phyloP scores from a whole-genome alignment of 345 rosid genomes.

The Arabidopsis arenosa region DNA sequence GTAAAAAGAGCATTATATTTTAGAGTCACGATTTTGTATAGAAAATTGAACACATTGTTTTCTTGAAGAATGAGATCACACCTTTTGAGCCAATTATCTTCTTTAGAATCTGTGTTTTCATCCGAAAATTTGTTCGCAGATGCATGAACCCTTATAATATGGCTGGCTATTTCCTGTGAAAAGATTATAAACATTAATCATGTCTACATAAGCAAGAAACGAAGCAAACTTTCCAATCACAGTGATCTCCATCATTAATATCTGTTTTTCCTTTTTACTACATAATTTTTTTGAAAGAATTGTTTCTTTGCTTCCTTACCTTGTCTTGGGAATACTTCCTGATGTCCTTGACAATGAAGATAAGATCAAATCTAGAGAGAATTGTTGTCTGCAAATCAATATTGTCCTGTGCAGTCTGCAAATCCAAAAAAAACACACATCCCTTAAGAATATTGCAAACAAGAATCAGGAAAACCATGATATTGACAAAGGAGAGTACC shows the following conservation, averaged over 20 bases:
- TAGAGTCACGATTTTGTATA: constrained; percentile 27
- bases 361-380: constrained; percentile 94
- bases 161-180: constrained; percentile 86
- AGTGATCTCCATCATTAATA: not conserved
- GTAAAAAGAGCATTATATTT: constrained; percentile 28
- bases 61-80: constrained; percentile 31
- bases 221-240: not conserved
- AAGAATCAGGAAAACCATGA: constrained; percentile 14
- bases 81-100: constrained; percentile 97
- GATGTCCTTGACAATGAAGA: constrained; percentile 92
- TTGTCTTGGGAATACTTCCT: constrained; percentile 85
- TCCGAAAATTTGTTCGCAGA: constrained; percentile 68
- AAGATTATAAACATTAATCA: constrained; percentile 29
- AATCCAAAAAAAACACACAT: not conserved
- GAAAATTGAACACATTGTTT: not conserved
- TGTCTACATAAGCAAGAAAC: constrained; percentile 8
- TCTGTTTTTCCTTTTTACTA: not conserved
- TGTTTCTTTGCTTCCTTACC: constrained; percentile 49
- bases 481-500: constrained; percentile 2
- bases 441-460: constrained; percentile 8
- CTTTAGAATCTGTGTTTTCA: constrained; percentile 65
- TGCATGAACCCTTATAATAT: constrained; percentile 92
- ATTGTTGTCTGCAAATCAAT: constrained; percentile 96
- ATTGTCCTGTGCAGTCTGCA: constrained; percentile 83
- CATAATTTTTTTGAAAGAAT: not conserved